Evolutionary conservation across 768 basidiomycete species (phyloP), one percentile per base, ranked within the genome.

Genomic region (Melanogaster broomeanus): DNA sequence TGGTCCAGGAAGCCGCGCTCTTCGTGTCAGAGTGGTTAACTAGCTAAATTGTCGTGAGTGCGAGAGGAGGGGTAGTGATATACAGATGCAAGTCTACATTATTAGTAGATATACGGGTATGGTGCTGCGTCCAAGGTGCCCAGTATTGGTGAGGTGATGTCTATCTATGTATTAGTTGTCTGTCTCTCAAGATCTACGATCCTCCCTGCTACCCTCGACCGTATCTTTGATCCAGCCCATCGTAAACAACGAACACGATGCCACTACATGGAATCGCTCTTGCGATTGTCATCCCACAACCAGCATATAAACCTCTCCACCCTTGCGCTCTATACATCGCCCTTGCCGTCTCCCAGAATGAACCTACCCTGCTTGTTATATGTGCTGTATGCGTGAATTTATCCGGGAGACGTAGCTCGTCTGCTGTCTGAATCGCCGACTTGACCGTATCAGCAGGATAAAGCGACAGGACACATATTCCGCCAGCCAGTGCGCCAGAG

Each of bases 381-480:
- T 19, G 39, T 13, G 40, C 52, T 3, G 53, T 43, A 43, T 57
- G 55, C n/a, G 51, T 52, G 37, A 55, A 57, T 27, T 27, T 52
- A 21, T 56, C 48, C n/a, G 51, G 55, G 33, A 84, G 82, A 10
- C 85, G 77, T 45, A 93, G 76, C 66, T 93, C 90, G 51, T 88
- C 88, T 61, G 85, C 85, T 1, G 94, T 97, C 74, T 96, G 93
- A 66, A 95, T 89, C 40, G 88, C 84, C 52, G 87, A 90, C 73
- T 96, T 95, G 60, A 96, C 82, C 25, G 87, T 87, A 71, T 96
- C 93, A 5, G 90, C 92, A 1, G 94, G 93, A 76, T 93, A 97
- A 33, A 95, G 75, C 22, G 84, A 82, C 53, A 93, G 72, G 57
- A 88, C 90, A 75, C 88, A 93, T 45, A 80, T 74, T 2, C 85